Evolutionary conservation across 768 basidiomycete species (phyloP).

Genomic region (Panaeolus cyanescens): DNA sequence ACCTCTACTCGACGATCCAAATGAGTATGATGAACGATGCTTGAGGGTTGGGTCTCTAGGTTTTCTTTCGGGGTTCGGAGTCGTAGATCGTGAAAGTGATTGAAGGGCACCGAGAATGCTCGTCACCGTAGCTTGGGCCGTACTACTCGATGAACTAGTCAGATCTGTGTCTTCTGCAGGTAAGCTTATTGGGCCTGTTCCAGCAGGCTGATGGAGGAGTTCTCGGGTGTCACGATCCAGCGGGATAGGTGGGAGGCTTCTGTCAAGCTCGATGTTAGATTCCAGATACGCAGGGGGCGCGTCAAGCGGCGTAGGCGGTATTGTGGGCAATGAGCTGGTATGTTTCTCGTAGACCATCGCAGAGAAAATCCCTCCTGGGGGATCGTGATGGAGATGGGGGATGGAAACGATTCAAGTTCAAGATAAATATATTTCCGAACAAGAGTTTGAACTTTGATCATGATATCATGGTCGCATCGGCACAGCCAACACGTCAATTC

Average conservation of each 20-base stretch:
- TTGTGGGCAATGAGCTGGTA: background rate
- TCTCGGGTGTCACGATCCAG: background rate
- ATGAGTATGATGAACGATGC: background rate
- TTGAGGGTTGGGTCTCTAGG: background rate
- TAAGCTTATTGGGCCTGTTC: background rate
- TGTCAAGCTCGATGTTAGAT: background rate
- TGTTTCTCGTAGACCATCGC: background rate
- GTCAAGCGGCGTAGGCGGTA: background rate
- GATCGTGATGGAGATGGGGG: background rate
- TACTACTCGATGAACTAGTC: background rate
- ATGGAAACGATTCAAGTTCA: background rate
- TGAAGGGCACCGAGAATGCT: background rate
- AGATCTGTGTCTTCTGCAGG: background rate
- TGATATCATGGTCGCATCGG: background rate
- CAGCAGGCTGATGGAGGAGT: background rate
- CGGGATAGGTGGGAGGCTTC: background rate
- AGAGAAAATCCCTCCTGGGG: background rate
- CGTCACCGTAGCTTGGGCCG: background rate
- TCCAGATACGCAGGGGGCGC: background rate
- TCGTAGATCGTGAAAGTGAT: background rate
- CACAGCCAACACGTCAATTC: background rate
- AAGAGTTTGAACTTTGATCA: background rate
- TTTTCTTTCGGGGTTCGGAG: background rate
- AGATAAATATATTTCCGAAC: background rate
- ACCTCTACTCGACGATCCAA: constrained; percentile 6